Conservation (phyloP, 108 stramenopile species). For the Epipyxis sp. region DNA sequence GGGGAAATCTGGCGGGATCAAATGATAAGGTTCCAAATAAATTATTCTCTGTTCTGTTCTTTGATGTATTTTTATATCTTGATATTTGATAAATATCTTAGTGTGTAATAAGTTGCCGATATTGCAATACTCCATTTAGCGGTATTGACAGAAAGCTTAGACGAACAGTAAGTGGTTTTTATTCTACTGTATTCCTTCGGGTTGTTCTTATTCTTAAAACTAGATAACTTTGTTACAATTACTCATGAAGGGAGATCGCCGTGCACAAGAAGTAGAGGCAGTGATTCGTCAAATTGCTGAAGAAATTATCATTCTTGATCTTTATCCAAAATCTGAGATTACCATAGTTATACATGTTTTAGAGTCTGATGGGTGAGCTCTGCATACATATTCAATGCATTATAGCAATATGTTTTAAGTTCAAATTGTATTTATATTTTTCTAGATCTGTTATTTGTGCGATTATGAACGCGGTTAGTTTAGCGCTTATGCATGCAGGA, state of each 20-base stretch:
- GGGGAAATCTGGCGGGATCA: not conserved
- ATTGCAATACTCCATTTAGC: not conserved
- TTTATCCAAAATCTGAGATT: constrained; percentile 28
- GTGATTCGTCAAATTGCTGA: not conserved
- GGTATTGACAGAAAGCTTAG: not conserved
- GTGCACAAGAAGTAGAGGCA: not conserved
- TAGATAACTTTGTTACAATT: too few species aligned
- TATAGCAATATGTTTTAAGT: not conserved
- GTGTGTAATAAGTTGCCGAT: not conserved
- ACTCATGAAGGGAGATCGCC: not conserved
- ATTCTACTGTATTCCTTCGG: too few species aligned
- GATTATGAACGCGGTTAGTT: not conserved
- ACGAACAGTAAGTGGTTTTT: too few species aligned
- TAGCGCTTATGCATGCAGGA: constrained; percentile 29
- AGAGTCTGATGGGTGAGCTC: constrained; percentile 25
- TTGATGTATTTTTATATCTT: too few species aligned
- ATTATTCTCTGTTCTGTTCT: too few species aligned
- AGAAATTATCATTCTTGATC: not conserved
- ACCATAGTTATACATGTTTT: constrained; percentile 21
- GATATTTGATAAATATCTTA: too few species aligned
- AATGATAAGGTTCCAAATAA: too few species aligned
- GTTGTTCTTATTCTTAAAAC: too few species aligned
- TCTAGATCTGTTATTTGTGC: not conserved
- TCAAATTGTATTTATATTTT: not conserved
- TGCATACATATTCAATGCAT: not conserved